Base-by-base conservation (phyloP, 1,139 yeast species). In the Suhomyces choctaworum region DNA sequence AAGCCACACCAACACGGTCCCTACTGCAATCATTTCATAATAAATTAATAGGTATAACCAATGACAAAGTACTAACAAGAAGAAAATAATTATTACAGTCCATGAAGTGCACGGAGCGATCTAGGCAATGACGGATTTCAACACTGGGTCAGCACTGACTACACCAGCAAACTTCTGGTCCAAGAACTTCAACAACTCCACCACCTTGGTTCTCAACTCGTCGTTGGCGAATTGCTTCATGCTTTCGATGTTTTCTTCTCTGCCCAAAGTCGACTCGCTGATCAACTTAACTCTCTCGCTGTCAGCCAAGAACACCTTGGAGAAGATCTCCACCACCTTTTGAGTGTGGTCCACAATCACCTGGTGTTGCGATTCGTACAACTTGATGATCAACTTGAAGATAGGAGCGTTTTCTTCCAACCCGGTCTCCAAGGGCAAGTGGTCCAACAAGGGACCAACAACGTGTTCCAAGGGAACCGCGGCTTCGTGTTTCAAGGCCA, bases 391-490 rank as follows among this genome's bases (percentile, higher is more conserved):
- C 50, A 90, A 72, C 55, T 83, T 81, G 62, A 89, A 86, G 46
- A 92, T 82, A 41, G 98, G 97, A 22, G 81, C 78, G 64, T 92
- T 89, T 64, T 92, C 99, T 66, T 90, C 97, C 49, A 76, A 83
- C 7, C 92, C 97, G 37, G 90, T 80, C 56, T 81, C 78, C 57
- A 92, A 76, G 35, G 99, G 99, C 57, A 94, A 73, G 55, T 85
- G 92, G 35, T 71, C 67, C 45, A 90, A 69, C 51, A 94, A 70
- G 25, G 83, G 85, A 28, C 89, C 88, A 36, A 92, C 61, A 22
- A 92, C 85, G 48, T 82, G 95, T 44, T 76, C 78, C 51, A 89
- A 66, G 42, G 97, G 97, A 47, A 92, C 81, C 29, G 82, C 76
- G 36, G 67, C 67, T 52, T 79, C 80, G 58, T 85, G 77, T 58